phyloP scores from a whole-genome alignment of 2,329 filamentous ascomycete genomes.

The Beauveria brongniartii region DNA sequence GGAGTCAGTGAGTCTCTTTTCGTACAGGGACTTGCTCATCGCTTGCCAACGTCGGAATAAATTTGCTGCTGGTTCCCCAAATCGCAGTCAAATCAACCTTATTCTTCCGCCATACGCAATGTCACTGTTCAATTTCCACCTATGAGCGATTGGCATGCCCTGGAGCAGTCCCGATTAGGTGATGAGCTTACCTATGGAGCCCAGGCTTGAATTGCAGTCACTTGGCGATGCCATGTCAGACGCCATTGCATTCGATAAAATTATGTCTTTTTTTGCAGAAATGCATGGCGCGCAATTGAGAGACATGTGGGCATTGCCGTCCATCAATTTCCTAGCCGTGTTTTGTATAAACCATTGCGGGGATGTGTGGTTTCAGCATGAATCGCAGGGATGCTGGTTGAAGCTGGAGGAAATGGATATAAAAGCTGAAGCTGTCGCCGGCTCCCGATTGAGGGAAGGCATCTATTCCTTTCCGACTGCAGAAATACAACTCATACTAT shows the following conservation, averaged over 20 bases:
- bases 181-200: background rate
- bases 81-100: background rate
- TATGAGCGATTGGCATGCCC: background rate
- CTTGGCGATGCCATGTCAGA: background rate
- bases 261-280: background rate
- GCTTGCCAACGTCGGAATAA: background rate
- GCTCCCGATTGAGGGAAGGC: background rate
- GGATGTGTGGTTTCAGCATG: background rate
- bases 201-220: background rate
- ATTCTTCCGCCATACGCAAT: background rate
- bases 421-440: background rate
- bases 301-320: background rate
- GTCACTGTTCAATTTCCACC: background rate
- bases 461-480: background rate
- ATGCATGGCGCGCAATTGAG: background rate
- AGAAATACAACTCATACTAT: background rate
- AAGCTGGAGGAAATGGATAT: background rate
- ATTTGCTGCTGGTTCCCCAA: background rate
- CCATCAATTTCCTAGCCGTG: background rate
- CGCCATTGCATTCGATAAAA: background rate
- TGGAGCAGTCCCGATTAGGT: background rate
- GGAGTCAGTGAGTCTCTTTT: too few species aligned
- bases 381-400: background rate
- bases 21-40: background rate
- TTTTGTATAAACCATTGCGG: background rate